A percentile compares a stretch with the other conserved stretches of the same genome.
These are phyloP conservation scores for Chionographis japonica DNA, from an alignment of 106 monocot species.

Conservation along the genomic window DNA sequence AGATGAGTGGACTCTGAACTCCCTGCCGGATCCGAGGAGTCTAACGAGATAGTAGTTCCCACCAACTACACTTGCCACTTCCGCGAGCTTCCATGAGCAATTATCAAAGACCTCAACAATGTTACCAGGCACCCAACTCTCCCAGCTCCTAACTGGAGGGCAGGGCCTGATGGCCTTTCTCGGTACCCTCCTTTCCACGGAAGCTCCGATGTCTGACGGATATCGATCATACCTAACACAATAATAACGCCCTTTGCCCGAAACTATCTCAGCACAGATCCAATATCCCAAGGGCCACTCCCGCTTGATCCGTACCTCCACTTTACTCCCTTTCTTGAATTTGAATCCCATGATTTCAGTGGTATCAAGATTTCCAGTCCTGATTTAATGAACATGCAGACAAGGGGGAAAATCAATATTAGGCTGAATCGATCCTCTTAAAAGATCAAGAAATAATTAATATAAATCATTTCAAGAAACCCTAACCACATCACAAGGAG, in stretches of 20 bases:
- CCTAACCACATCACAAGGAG: too few species aligned
- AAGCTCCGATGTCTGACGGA: neutral
- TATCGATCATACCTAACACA: conserved; percentile 12
- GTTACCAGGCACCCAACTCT: conserved; percentile 22
- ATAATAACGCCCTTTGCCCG: conserved; percentile 13
- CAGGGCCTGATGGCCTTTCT: conserved; percentile 21
- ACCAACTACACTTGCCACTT: conserved; percentile 8
- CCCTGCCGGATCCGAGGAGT: conserved; percentile 10
- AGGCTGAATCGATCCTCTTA: too few species aligned
- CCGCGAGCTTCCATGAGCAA: conserved; percentile 28
- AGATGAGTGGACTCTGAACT: conserved; percentile 17
- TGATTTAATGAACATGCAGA: too few species aligned
- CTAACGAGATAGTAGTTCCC: conserved; percentile 14
- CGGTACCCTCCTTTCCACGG: conserved; percentile 9
- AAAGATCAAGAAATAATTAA: too few species aligned
- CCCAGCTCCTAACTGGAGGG: neutral
- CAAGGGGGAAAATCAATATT: too few species aligned
- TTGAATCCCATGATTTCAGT: neutral
- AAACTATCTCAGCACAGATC: conserved; percentile 17
- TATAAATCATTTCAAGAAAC: too few species aligned
- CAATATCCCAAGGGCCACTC: conserved; percentile 19
- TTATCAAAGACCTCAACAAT: conserved; percentile 26
- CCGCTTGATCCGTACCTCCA: conserved; percentile 19
- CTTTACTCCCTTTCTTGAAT: conserved; percentile 20
- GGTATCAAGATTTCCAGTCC: neutral